Base-by-base conservation (phyloP, 2,329 filamentous ascomycete genomes). In the Hypomyces rosellus region DNA sequence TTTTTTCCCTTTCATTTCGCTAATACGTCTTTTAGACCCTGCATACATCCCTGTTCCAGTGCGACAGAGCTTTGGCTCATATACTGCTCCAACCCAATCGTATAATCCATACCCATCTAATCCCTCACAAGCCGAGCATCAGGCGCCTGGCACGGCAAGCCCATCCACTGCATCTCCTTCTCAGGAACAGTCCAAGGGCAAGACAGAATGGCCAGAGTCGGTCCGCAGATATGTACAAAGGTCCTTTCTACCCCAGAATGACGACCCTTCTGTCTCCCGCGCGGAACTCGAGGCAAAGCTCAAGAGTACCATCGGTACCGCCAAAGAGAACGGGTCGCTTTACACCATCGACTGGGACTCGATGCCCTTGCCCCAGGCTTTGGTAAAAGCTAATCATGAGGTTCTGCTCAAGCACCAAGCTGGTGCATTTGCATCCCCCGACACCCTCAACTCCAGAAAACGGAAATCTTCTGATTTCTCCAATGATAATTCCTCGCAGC, bases 221-320 rank as follows among this genome's bases (percentile, higher is more conserved):
- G 89, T 97, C 53, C 87, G 90, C 60, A 76, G 79, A 57, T 97
- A 96, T 71, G 92, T 97, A 33, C 86, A 90, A 62, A 84, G 90
- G 63, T 91, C 90, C 22, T 97, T 97, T 65, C 82, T 88, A 46
- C 80, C 82, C 22, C 80, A 83, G 52, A 88, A 90, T 64, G 74
- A 84, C 57, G 77, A 87, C 55, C 62, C 77, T 5, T 77, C 79
- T 37, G 80, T 91, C 42, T 67, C 73, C 46, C 78, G 80, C 48
- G 62, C 76, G 48, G 89, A 95, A 51, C 86, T 96, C 76, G 87
- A 96, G 67, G 74, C 76, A 53, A 95, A 90, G 64, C 74, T 99
- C 56, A 96, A 92, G 69, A 74, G 85, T 54, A 86, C 90, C 59
- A 96, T 99, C 65, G 88, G 86, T 54, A 77, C 84, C 49, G 89